These are phyloP conservation scores for Pascua sp. DNA, from an alignment of 1,284 basidiomycete genomes.

Conservation along the genomic window DNA sequence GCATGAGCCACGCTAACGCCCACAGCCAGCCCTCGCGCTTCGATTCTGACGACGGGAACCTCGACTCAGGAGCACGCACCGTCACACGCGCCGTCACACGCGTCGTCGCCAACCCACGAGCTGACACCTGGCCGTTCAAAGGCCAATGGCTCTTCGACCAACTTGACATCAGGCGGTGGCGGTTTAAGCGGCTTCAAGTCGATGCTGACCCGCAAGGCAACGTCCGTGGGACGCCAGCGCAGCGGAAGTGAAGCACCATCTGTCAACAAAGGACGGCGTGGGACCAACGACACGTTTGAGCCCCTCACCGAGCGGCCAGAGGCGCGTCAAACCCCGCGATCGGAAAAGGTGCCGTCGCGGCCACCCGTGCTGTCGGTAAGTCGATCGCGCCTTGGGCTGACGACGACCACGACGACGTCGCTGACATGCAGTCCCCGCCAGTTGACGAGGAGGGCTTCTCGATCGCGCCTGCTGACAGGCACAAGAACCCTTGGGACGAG, in stretches of 20 bases:
- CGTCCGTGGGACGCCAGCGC: constrained; percentile 26
- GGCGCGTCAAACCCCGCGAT: not conserved
- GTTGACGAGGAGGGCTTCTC: constrained; percentile 56
- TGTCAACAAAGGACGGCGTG: constrained; percentile 23
- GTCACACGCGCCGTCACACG: not conserved
- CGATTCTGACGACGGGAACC: too few species aligned
- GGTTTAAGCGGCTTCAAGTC: constrained; percentile 48
- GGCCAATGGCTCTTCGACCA: constrained; percentile 32
- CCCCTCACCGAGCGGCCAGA: not conserved
- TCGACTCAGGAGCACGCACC: too few species aligned
- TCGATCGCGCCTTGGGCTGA: not conserved
- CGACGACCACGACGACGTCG: not conserved
- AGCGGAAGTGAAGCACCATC: constrained; percentile 25
- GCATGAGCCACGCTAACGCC: not conserved
- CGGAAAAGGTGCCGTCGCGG: not conserved
- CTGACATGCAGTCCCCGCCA: constrained; percentile 19
- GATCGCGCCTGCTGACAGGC: constrained; percentile 53
- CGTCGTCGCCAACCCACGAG: constrained; percentile 19
- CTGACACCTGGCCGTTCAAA: constrained; percentile 26
- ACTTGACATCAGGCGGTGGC: constrained; percentile 9
- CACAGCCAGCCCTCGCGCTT: too few species aligned
- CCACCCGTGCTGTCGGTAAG: not conserved
- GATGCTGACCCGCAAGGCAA: constrained; percentile 45
- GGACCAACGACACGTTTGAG: not conserved
- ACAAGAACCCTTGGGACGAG: constrained; percentile 52